Evolutionary conservation across 768 basidiomycete genomes (phyloP).

Genomic region (Phallus indusiatus): DNA sequence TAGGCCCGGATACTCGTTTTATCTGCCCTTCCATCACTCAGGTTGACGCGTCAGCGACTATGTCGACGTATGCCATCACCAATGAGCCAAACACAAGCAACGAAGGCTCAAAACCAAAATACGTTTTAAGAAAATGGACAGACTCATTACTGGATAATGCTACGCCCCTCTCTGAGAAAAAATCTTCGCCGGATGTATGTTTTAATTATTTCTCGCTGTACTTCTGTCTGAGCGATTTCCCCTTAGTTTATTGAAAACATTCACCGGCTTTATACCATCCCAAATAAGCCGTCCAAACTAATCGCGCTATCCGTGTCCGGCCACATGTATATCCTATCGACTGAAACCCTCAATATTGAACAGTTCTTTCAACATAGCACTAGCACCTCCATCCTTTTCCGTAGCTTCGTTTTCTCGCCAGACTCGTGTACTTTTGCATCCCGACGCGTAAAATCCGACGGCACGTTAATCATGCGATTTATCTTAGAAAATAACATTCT

Average conservation of each 20-base stretch:
- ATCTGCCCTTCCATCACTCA: conserved; percentile 46
- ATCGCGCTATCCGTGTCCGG: conserved; percentile 5
- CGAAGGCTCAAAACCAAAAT: conserved; percentile 37
- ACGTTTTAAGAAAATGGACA: conserved; percentile 48
- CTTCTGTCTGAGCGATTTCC: conserved; percentile 9
- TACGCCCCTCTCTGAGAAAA: conserved; percentile 24
- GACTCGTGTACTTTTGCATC: neutral
- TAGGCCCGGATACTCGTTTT: conserved; percentile 57
- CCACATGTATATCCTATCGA: neutral
- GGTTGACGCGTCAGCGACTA: conserved; percentile 22
- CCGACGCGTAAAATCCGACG: neutral
- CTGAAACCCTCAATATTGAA: neutral
- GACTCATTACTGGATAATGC: conserved; percentile 35
- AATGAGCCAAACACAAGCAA: conserved; percentile 28
- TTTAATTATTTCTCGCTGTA: neutral
- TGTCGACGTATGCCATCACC: conserved; percentile 47
- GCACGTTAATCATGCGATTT: neutral
- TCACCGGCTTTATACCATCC: conserved; percentile 27
- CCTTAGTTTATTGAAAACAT: conserved; percentile 36
- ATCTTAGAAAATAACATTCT: neutral
- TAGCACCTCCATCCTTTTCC: neutral
- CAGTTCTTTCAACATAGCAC: neutral
- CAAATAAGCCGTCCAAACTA: conserved; percentile 16
- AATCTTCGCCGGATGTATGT: conserved; percentile 37
- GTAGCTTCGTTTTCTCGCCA: neutral